Evolutionary conservation across 2,329 filamentous ascomycete genomes (phyloP).

Genomic region (Neobulgaria alba): DNA sequence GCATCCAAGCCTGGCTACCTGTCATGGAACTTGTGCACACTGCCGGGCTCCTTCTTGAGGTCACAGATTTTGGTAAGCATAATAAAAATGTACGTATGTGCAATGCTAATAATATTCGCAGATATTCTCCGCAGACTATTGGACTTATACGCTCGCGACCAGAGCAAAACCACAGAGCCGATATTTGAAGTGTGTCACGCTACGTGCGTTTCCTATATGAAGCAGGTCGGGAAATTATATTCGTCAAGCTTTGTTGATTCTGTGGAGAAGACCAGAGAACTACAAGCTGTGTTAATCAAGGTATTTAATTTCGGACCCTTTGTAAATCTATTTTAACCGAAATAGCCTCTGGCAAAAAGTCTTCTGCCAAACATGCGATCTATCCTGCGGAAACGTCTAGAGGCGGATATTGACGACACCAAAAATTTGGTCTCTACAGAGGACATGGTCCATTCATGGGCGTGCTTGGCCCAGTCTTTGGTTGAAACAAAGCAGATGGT

Average conservation of each 20-base stretch:
- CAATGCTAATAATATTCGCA: constrained; percentile 4
- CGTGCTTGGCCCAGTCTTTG: constrained; percentile 13
- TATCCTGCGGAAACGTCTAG: not conserved
- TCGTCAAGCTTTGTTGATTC: constrained; percentile 2
- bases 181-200: constrained; percentile 4
- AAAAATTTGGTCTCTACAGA: not conserved
- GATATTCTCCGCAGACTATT: not conserved
- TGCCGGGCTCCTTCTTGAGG: constrained; percentile 10
- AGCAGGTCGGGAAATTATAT: constrained; percentile 13
- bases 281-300: not conserved
- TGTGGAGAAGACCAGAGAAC: not conserved
- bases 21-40: not conserved
- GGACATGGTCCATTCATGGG: constrained; percentile 8
- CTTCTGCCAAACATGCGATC: not conserved
- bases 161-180: too few relatives aligned
- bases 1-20: not conserved
- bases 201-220: constrained; percentile 8
- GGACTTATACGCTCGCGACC: not conserved
- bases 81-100: too few relatives aligned
- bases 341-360: not conserved
- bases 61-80: constrained; percentile 19
- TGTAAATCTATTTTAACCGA: not conserved
- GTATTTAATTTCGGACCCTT: too few relatives aligned
- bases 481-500: constrained; percentile 18
- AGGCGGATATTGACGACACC: not conserved